Base-by-base conservation (phyloP, 495 filamentous ascomycete genomes). In the Hypoxylon subgilvum region DNA sequence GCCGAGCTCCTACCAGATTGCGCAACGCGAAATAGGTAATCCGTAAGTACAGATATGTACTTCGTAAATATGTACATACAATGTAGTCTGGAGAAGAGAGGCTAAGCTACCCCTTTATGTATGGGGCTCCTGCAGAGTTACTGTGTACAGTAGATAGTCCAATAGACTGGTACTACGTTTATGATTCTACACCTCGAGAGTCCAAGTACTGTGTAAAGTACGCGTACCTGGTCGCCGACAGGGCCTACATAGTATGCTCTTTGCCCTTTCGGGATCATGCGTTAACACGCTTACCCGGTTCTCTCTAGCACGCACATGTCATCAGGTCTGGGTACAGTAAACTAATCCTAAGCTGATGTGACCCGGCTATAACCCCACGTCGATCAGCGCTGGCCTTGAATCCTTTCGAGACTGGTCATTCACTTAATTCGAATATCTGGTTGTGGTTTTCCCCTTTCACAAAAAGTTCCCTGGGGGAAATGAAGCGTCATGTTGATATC, bases 241-340 rank as follows among this genome's bases (percentile, higher is more conserved):
- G 60, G 34, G 42, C 31, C 60, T 36, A n/a, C n/a, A n/a, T n/a
- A n/a, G n/a, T n/a, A 36, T 58, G 44, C 38, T 31, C 40, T 54
- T 59, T 64, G 18, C 61, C 61, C 31, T 59, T 64, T 64, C 61
- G 54, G 61, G 61, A 64, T 46, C 54, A 35, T 58, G 61, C 61
- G 49, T 55, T 52, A 31, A 42, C 44, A 58, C 44, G 43, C 61
- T 64, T 64, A 64, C 61, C 61, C 61, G 61, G 61, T 64, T 64
- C 61, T 58, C 47, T 58, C 54, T 64, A 59, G 61, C 54, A 54
- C 45, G 32, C 54, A 54, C 54, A 64, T 64, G 61, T 46, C 54
- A 51, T 52, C 40, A 64, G 23, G 49, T 54, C 49, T 53, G 28
- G 49, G 54, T 64, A 55, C 50, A 45, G 27, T 54, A 51, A 44